Conservation (phyloP, 164 flowering plant genomes). For the Berberis thunbergii region DNA sequence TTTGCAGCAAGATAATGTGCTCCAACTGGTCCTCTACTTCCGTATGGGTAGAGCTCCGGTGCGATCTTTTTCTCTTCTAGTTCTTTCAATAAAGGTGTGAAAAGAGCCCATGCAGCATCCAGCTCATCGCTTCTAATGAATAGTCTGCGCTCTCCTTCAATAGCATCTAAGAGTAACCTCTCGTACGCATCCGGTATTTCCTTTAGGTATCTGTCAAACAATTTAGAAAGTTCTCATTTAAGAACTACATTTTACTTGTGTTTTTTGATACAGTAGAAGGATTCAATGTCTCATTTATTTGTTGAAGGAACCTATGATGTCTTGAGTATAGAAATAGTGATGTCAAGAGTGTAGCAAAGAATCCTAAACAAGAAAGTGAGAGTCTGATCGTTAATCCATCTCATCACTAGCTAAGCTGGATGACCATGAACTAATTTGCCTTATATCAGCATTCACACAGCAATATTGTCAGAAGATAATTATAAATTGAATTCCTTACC, state of each 20-base stretch:
- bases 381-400: too few species aligned
- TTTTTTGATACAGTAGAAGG: too few species aligned
- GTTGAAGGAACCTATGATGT: background rate
- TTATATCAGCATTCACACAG: background rate
- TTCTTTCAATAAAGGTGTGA: conserved; percentile 75
- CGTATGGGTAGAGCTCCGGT: conserved; percentile 87
- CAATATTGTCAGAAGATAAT: background rate
- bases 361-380: background rate
- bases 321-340: background rate
- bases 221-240: background rate
- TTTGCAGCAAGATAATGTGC: conserved; percentile 93
- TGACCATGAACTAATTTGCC: background rate
- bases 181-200: conserved; percentile 97
- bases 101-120: conserved; percentile 87
- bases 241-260: background rate
- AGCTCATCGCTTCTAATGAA: conserved; percentile 90
- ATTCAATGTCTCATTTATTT: too few species aligned
- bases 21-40: conserved; percentile 93
- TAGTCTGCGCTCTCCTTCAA: conserved; percentile 83
- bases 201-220: conserved; percentile 44
- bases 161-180: conserved; percentile 85
- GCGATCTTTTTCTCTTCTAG: conserved; percentile 68
- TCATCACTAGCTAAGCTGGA: background rate
- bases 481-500: conserved; percentile 27
- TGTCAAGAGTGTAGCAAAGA: background rate